Evolutionary conservation across 352 stramenopile species (phyloP).

Genomic region (Phytophthora cryptogea): DNA sequence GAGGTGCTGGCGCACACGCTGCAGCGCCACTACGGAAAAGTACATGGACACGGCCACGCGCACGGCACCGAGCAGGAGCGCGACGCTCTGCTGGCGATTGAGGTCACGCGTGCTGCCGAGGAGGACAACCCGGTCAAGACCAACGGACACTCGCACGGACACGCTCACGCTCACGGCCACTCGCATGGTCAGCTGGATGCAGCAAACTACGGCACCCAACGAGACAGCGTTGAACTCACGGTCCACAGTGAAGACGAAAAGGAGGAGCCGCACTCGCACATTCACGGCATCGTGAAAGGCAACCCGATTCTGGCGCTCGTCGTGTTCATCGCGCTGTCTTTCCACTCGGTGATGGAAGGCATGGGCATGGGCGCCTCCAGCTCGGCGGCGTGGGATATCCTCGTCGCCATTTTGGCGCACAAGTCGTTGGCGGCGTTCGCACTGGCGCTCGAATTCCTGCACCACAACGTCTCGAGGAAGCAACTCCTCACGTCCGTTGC

Average conservation of each 20-base stretch:
- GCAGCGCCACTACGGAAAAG: conserved; percentile 47
- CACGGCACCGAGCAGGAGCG: conserved; percentile 25
- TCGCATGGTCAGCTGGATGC: conserved; percentile 21
- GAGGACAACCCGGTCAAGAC: conserved; percentile 11
- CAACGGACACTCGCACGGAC: conserved; percentile 16
- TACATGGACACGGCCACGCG: conserved; percentile 20
- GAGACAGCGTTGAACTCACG: conserved; percentile 5
- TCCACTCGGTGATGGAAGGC: conserved; percentile 87
- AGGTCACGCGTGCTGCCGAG: conserved; percentile 19
- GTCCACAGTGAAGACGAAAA: conserved; percentile 8
- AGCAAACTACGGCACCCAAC: conserved; percentile 35
- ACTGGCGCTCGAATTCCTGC: conserved; percentile 68
- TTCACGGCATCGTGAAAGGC: conserved; percentile 63
- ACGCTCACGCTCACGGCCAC: conserved; percentile 10
- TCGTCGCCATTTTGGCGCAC: conserved; percentile 81
- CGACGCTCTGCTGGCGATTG: conserved; percentile 29
- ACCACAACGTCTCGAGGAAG: conserved; percentile 53
- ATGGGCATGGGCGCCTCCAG: conserved; percentile 77
- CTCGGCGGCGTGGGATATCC: conserved; percentile 70
- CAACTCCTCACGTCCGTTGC: conserved; percentile 50
- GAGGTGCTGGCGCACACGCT: conserved; percentile 71
- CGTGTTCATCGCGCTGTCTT: conserved; percentile 80
- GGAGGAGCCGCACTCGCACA: conserved; percentile 54
- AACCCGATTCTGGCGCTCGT: conserved; percentile 72
- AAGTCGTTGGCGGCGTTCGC: conserved; percentile 83